Evolutionary conservation across 306 rosid species (phyloP).

Genomic region (Trichosanthes cucumerina): DNA sequence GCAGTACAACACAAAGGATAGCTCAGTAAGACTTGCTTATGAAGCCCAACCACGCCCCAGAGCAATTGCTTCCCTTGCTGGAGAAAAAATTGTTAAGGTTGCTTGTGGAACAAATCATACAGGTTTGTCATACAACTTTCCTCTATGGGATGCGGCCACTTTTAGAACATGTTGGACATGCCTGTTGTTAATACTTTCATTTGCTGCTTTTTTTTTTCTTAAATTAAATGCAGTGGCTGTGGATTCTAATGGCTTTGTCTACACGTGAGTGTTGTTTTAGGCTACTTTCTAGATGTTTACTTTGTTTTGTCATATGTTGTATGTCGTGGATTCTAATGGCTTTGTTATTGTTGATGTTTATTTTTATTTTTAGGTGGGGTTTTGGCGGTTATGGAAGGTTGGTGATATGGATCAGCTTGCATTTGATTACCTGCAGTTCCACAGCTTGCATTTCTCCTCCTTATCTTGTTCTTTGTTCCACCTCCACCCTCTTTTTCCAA

Average conservation of each 20-base stretch:
- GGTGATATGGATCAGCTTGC: conserved; percentile 12
- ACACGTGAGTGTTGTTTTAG: conserved; percentile 59
- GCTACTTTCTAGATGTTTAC: background rate
- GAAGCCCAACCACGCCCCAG: conserved; percentile 96
- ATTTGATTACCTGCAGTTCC: background rate
- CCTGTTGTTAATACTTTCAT: background rate
- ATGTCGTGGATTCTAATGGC: background rate
- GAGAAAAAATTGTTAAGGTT: conserved; percentile 75
- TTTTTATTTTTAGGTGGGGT: conserved; percentile 69
- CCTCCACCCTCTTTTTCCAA: background rate
- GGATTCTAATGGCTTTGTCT: conserved; percentile 78
- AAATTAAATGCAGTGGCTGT: conserved; percentile 62
- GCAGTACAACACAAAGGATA: conserved; percentile 90
- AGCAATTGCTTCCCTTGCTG: conserved; percentile 74
- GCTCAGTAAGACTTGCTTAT: conserved; percentile 88
- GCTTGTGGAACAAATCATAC: conserved; percentile 96
- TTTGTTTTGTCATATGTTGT: background rate
- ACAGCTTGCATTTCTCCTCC: background rate
- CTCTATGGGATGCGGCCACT: background rate
- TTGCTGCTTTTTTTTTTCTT: conserved; percentile 7
- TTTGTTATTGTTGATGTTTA: conserved; percentile 1
- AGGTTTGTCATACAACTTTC: conserved; percentile 28
- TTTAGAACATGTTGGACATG: background rate
- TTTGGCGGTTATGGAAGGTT: conserved; percentile 98
- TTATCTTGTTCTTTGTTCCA: background rate